phyloP scores from a whole-genome alignment of 768 basidiomycete genomes.

The Mycena rosella region DNA sequence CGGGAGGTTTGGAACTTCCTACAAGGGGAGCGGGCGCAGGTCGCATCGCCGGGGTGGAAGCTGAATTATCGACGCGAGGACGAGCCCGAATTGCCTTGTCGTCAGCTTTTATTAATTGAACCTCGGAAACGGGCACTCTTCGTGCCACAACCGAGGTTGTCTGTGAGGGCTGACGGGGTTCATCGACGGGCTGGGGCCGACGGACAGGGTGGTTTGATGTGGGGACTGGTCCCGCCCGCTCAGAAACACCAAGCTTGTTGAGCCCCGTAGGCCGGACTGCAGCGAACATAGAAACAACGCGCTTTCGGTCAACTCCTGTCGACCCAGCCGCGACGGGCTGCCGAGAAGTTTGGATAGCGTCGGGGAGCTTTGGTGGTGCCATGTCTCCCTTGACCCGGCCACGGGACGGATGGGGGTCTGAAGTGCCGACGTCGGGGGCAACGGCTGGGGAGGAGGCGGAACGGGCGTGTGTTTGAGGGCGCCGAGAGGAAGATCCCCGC shows the following conservation, averaged over 20 bases:
- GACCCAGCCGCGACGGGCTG: conserved; percentile 1
- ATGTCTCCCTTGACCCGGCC: conserved; percentile 14
- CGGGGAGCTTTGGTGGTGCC: conserved; percentile 16
- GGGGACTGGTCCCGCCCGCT: conserved; percentile 21
- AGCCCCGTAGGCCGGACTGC: conserved; percentile 23
- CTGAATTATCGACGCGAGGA: conserved; percentile 27
- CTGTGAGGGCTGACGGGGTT: not conserved
- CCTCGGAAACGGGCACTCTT: conserved; percentile 24
- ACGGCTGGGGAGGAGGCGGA: conserved; percentile 35
- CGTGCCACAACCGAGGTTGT: conserved; percentile 22
- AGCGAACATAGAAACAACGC: conserved; percentile 36
- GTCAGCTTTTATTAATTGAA: conserved; percentile 11
- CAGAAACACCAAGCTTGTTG: conserved; percentile 6
- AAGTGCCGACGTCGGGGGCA: conserved; percentile 5
- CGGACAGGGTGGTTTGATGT: conserved; percentile 8
- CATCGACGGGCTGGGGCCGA: conserved; percentile 16
- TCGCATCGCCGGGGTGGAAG: conserved; percentile 33
- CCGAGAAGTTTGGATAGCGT: conserved; percentile 16
- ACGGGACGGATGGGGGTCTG: conserved; percentile 12
- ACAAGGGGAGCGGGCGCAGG: conserved; percentile 5
- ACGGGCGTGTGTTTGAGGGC: conserved; percentile 31
- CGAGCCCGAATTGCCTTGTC: conserved; percentile 26
- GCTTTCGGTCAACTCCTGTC: conserved; percentile 20
- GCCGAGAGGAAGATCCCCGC: conserved; percentile 25
- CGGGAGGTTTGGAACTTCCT: conserved; percentile 7